These are phyloP conservation scores for Colletotrichum sp. DNA, from an alignment of 2,329 filamentous ascomycete genomes.

Conservation along the genomic window DNA sequence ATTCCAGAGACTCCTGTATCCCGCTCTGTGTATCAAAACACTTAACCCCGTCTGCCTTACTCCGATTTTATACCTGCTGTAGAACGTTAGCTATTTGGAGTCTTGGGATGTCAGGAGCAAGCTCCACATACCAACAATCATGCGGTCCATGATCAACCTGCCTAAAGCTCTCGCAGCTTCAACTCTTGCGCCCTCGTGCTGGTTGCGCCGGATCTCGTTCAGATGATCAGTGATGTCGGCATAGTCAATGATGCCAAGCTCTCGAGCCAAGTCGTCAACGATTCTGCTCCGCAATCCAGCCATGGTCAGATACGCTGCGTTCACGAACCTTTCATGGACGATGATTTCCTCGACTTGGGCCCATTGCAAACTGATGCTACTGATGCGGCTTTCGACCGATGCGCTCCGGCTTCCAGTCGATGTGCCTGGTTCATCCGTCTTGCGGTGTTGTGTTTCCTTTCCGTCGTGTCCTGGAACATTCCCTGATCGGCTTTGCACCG, in stretches of 20 bases:
- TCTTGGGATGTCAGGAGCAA: rapidly evolving
- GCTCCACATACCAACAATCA: background rate
- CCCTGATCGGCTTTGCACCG: rapidly evolving
- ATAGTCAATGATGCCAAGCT: background rate
- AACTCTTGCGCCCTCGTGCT: background rate
- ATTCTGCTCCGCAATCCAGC: rapidly evolving
- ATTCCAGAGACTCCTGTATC: background rate
- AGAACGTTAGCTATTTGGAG: rapidly evolving
- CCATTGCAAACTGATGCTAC: background rate
- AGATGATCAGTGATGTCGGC: background rate
- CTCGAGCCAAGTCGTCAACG: rapidly evolving
- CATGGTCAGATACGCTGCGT: rapidly evolving
- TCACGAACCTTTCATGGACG: background rate
- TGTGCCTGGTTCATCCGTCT: background rate
- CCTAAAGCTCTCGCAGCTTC: rapidly evolving
- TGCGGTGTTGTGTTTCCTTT: rapidly evolving
- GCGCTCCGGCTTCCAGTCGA: rapidly evolving
- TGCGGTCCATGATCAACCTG: rapidly evolving
- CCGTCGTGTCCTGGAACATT: too few species aligned
- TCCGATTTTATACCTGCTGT: background rate
- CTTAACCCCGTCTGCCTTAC: background rate
- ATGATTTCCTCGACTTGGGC: background rate
- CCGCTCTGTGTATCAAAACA: background rate
- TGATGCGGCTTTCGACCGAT: background rate
- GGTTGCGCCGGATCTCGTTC: background rate